These are phyloP conservation scores for Starmerella davenportii DNA, from an alignment of 805 yeast genomes.

Conservation along the genomic window DNA sequence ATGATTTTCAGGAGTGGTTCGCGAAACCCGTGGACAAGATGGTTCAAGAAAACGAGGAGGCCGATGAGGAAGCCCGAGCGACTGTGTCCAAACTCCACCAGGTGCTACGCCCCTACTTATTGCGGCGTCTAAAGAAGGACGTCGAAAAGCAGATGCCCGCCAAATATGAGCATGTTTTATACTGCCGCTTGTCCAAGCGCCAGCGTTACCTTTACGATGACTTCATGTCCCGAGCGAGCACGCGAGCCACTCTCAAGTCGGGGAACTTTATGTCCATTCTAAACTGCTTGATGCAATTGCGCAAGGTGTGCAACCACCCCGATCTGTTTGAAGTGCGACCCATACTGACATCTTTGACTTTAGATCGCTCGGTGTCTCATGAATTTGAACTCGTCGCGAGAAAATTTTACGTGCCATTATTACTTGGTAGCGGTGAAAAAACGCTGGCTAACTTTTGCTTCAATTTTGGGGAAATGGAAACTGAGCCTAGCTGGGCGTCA, in stretches of 20 bases:
- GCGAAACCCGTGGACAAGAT: conserved; percentile 92
- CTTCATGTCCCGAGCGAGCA: conserved; percentile 91
- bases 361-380: conserved; percentile 44
- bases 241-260: conserved; percentile 79
- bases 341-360: conserved; percentile 71
- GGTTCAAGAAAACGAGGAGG: conserved; percentile 60
- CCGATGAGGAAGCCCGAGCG: conserved; percentile 50
- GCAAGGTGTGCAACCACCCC: conserved; percentile 94
- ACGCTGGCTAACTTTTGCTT: neutral
- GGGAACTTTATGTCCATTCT: conserved; percentile 91
- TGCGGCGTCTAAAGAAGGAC: conserved; percentile 84
- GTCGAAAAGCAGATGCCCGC: conserved; percentile 99
- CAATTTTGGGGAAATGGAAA: neutral
- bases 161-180: conserved; percentile 84
- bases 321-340: conserved; percentile 94
- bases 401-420: conserved; percentile 8
- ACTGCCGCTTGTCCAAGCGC: conserved; percentile 80
- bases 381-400: conserved; percentile 21
- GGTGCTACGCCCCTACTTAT: conserved; percentile 76
- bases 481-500: neutral
- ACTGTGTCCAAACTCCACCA: conserved; percentile 84
- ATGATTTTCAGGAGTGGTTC: conserved; percentile 96
- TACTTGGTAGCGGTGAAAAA: neutral
- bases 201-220: conserved; percentile 88
- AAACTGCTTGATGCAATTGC: conserved; percentile 90